Evolutionary conservation across 2,329 filamentous ascomycete species (phyloP).

Genomic region (Penicillium hesseltinei): DNA sequence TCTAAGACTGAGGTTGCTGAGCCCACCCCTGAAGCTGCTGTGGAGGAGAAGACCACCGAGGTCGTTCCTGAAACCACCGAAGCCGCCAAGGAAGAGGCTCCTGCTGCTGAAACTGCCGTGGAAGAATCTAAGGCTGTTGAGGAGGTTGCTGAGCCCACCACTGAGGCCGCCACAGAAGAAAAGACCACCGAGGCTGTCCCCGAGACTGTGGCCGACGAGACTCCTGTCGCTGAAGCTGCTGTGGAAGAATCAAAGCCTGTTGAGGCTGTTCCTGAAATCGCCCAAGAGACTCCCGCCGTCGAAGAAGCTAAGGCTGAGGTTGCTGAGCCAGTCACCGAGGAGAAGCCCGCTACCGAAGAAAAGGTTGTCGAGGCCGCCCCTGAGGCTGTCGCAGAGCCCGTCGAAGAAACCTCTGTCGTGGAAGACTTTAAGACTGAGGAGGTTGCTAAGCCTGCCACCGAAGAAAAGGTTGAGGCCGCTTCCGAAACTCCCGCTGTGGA

Average conservation of each 20-base stretch:
- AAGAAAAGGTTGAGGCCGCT: conserved; percentile 3
- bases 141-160: neutral
- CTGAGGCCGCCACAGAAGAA: conserved; percentile 3
- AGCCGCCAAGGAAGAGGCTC: conserved; percentile 4
- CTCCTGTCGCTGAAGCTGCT: neutral
- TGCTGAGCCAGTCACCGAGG: neutral
- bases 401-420: conserved; percentile 2
- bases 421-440: conserved; percentile 1
- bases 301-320: neutral
- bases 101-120: neutral
- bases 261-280: conserved; percentile 4
- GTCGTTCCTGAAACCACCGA: neutral
- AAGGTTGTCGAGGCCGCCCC: neutral
- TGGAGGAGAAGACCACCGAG: conserved; percentile 7
- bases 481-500: neutral
- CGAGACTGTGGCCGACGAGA: conserved; percentile 3
- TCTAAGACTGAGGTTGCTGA: too few relatives aligned
- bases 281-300: neutral
- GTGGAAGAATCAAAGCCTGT: neutral
- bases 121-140: too few relatives aligned
- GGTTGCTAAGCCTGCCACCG: neutral
- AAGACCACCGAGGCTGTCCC: neutral
- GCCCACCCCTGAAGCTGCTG: neutral
- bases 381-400: neutral
- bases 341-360: conserved; percentile 11